Evolutionary conservation across 371 early-diverging fungal genomes (phyloP), one percentile per base, ranked within the genome.

Genomic region (Scutellospora calospora): DNA sequence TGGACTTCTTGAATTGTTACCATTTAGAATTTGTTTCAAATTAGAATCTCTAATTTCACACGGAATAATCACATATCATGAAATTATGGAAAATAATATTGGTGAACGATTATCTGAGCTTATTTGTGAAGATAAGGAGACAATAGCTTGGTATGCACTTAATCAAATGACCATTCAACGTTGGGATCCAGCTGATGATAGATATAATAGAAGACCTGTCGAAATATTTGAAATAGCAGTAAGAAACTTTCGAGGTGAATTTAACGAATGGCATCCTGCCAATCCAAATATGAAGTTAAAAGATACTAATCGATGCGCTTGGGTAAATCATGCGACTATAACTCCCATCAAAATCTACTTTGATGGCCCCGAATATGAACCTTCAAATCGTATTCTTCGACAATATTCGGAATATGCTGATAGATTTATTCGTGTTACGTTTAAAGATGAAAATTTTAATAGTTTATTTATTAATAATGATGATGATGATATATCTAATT

Each of bases 291-390:
- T 74, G 11, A n/a, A n/a, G 0, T 31, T 27, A 8, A 65, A 63
- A 33, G 33, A 38, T 5, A 65, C 29, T 29, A 27, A 41, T 4
- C 31, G 78, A 18, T 65, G 35, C 16, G 78, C 45, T 12, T 78
- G 62, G 66, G 35, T 78, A 29, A 65, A 78, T n/a, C 66, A 78
- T 35, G 78, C 78, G 6, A 65, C 63, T 11, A 29, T 78, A 5
- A 78, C 78, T 5, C 78, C 78, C 1, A 65, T 51, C 2, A 78
- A 65, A 78, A 66, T 78, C 11, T 78, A 65, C 65, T 78, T 65
- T 41, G 65, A 78, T 3, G 78, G 66, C 2, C 78, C 78, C 9
- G 65, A n/a, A 8, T 78, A 51, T n/a, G 78, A 78, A 27, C 5
- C 45, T 29, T 78, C 78, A 2, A 78, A 78, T 66, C 65, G 78